Evolutionary conservation across 345 rosid species (phyloP).

Genomic region (Trapa incisa): DNA sequence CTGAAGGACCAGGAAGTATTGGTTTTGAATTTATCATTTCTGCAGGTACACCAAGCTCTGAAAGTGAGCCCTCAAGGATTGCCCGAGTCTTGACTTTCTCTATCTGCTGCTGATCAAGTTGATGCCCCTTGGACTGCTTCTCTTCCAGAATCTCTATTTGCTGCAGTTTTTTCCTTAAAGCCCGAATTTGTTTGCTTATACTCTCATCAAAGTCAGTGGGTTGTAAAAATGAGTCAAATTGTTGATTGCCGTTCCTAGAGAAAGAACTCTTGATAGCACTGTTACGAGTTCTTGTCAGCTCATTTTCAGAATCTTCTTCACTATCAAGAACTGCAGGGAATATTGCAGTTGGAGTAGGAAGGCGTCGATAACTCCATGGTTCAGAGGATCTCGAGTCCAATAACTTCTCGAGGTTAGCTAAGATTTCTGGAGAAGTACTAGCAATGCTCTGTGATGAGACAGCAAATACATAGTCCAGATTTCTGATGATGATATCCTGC

Average conservation of each 20-base stretch:
- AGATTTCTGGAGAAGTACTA: slow-evolving; percentile 50
- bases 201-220: slow-evolving; percentile 36
- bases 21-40: slow-evolving; percentile 25
- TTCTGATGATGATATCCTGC: slow-evolving; percentile 77
- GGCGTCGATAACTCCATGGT: slow-evolving; percentile 72
- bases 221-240: slow-evolving; percentile 48
- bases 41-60: slow-evolving; percentile 57
- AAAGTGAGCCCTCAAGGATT: slow-evolving; percentile 56
- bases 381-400: slow-evolving; percentile 79
- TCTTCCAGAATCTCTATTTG: slow-evolving; percentile 89
- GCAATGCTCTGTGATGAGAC: slow-evolving; percentile 57
- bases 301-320: slow-evolving; percentile 64
- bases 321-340: slow-evolving; percentile 62
- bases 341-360: slow-evolving; percentile 79
- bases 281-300: slow-evolving; percentile 51
- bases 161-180: slow-evolving; percentile 76
- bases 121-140: slow-evolving; percentile 54
- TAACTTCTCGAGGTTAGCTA: slow-evolving; percentile 65
- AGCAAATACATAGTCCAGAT: slow-evolving; percentile 76
- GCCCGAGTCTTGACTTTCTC: slow-evolving; percentile 69
- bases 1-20: slow-evolving; percentile 23
- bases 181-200: slow-evolving; percentile 54
- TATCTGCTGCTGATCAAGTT: slow-evolving; percentile 81
- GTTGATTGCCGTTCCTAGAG: slow-evolving; percentile 15
- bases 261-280: slow-evolving; percentile 21